A percentile compares a stretch with the other conserved stretches of the same genome.
Conservation (phyloP, 2,329 filamentous ascomycete species). For the Pseudogymnoascus sp. region DNA sequence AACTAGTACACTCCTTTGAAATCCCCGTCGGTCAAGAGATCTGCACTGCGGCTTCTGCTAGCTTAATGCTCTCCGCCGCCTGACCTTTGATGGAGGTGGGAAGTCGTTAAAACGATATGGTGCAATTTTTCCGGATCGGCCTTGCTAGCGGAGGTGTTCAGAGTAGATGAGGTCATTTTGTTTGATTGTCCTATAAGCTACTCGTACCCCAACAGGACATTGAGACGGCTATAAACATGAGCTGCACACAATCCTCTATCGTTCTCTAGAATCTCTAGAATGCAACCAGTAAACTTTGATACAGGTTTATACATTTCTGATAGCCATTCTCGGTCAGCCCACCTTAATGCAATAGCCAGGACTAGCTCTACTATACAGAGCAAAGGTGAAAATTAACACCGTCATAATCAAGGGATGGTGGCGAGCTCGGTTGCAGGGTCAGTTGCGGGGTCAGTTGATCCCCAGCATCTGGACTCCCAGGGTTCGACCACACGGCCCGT, state of each 20-base stretch:
- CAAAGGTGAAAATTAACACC: not conserved
- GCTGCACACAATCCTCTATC: not conserved
- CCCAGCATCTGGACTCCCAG: not conserved
- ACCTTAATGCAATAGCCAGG: not conserved
- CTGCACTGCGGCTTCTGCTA: not conserved
- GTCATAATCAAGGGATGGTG: not conserved
- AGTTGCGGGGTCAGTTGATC: not conserved
- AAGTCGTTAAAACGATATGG: constrained; percentile 2
- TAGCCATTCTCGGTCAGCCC: not conserved
- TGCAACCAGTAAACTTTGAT: not conserved
- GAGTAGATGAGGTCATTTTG: not conserved
- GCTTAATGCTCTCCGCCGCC: not conserved
- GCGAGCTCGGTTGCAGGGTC: too few species aligned
- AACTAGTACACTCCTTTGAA: not conserved
- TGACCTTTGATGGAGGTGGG: constrained; percentile 15
- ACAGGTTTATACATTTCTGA: not conserved
- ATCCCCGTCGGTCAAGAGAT: not conserved
- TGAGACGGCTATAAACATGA: not conserved
- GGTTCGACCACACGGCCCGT: not conserved
- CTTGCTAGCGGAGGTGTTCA: not conserved
- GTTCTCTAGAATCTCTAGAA: not conserved
- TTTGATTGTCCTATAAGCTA: not conserved
- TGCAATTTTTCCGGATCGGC: not conserved
- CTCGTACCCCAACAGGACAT: not conserved
- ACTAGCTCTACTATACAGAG: not conserved